Evolutionary conservation across 768 basidiomycete species (phyloP), one percentile per base, ranked within the genome.

Genomic region (Mycena belliarum): DNA sequence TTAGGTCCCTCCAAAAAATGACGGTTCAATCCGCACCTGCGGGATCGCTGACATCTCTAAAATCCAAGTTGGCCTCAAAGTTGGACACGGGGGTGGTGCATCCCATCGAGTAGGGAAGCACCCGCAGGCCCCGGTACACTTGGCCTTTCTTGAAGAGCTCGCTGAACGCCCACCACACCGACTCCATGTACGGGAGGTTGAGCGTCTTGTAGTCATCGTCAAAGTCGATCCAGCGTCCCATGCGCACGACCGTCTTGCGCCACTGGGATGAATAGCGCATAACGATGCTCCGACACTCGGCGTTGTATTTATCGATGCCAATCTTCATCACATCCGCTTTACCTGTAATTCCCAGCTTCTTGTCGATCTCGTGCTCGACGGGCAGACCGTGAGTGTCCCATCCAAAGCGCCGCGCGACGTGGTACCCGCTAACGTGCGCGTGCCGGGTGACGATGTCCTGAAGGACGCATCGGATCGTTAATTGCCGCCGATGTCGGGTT

Each of bases 151-250:
- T 85, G 82, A 88, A 96, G n/a, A 99, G 82, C 70, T 95, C 87
- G 51, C 85, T 79, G 73, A 99, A 99, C 10, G 93, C 97, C 97
- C 97, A 99, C 97, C 97, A 99, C 12, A 97, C 93, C 45, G 87
- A 88, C 79, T 99, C 97, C 97, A 99, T 98, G 73, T 92, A 99
- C 10, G 86, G 77, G 8, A 86, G 73, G 67, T 98, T 94, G 61
- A 98, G 82, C 16, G 97, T 99, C 79, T 98, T 98, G 80, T 99
- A 99, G 67, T 98, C 97, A 66, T 98, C 92, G 73, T 99, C 97
- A 66, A 99, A 99, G 74, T 99, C 97, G 75, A 99, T 98, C 97
- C 97, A 99, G 61, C 97, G 87, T 32, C 96, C 97, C 89, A 98
- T 95, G 62, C 97, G 86, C 73, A 97, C 95, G 52, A 99, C 96